Percentiles rank a stretch among this genome's conserved stretches.
These are phyloP conservation scores for Penicillium fimorum DNA, from an alignment of 495 filamentous ascomycete species.

Conservation along the genomic window DNA sequence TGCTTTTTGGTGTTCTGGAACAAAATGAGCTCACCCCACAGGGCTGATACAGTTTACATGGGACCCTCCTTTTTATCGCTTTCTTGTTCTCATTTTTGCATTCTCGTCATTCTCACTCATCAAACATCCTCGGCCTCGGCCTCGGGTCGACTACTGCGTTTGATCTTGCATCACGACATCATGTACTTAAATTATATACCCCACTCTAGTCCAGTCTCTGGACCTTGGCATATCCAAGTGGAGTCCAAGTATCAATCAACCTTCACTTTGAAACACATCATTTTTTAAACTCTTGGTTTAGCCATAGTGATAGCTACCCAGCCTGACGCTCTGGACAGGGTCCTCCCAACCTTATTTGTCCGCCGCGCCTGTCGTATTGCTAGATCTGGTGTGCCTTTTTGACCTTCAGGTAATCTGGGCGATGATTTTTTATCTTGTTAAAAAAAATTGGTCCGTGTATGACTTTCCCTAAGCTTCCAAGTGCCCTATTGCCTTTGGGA, in stretches of 20 bases:
- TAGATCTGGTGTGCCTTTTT: neutral
- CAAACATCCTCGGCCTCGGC: conserved; percentile 1
- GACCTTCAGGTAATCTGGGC: neutral
- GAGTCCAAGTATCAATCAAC: conserved; percentile 1
- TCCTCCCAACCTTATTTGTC: neutral
- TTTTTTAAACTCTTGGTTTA: neutral
- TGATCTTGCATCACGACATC: conserved; percentile 33
- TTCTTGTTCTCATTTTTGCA: conserved; percentile 8
- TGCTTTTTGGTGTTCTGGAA: conserved; percentile 17
- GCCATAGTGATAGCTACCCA: neutral
- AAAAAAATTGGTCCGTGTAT: neutral
- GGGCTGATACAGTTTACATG: conserved; percentile 7
- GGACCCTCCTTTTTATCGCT: conserved; percentile 9
- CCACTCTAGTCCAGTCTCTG: conserved; percentile 13
- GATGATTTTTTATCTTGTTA: neutral
- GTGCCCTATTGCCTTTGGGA: neutral
- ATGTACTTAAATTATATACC: conserved; percentile 32
- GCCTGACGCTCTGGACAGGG: neutral
- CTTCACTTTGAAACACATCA: neutral
- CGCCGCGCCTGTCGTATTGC: neutral
- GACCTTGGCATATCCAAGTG: conserved; percentile 8
- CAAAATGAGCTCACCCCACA: conserved; percentile 12
- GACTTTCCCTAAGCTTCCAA: neutral
- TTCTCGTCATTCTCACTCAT: conserved; percentile 22
- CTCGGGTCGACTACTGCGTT: neutral